Evolutionary conservation across 2,329 filamentous ascomycete genomes (phyloP), one percentile per base, ranked within the genome.

Genomic region (Paecilomyces sp.): DNA sequence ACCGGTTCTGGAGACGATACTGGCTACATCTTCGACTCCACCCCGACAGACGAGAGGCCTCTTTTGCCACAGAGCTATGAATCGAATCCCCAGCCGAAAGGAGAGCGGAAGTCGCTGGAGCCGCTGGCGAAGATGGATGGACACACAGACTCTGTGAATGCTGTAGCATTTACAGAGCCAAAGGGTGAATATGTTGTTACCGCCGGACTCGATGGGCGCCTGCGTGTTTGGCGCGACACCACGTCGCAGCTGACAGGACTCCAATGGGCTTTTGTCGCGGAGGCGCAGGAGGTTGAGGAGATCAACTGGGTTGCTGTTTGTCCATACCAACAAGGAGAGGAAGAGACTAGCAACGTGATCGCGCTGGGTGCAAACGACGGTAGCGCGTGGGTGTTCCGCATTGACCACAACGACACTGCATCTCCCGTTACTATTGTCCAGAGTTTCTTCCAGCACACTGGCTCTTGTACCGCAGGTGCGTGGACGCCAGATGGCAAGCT

Each of bases 311-410:
- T 97, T 34, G 77, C 81, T 0, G 77, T 91, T 0, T 96, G 90
- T 71, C 92, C 92, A 81, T 87, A 62, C 75, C 86, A 12, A 51
- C 62, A 67, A 50, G 71, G 68, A 1, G 67, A 70, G 3, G 73
- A 76, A 36, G 78, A 81, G 5, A 85, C 90, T 71, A 85, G 88
- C 62, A 95, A 97, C 77, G 87, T 91, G 8, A 72, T 99, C 63
- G 94, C 94, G 0, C 79, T 99, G 7, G 94, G 94, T 60, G 92
- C 92, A 34, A 89, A 84, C 36, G 92, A 99, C 72, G 94, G 94
- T 58, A 92, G 88, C 57, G 92, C 97, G 51, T 99, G 94, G 94
- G 89, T 99, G 9, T 96, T 97, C 78, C 88, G 87, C n/a, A 83
- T 97, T 69, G 88, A 92, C 73, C 79, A 84, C 31, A 80, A 80